A percentile compares a stretch with the other conserved stretches of the same genome.
These are phyloP conservation scores for Neurospora sublineolata DNA, from an alignment of 495 filamentous ascomycete genomes.

Conservation along the genomic window DNA sequence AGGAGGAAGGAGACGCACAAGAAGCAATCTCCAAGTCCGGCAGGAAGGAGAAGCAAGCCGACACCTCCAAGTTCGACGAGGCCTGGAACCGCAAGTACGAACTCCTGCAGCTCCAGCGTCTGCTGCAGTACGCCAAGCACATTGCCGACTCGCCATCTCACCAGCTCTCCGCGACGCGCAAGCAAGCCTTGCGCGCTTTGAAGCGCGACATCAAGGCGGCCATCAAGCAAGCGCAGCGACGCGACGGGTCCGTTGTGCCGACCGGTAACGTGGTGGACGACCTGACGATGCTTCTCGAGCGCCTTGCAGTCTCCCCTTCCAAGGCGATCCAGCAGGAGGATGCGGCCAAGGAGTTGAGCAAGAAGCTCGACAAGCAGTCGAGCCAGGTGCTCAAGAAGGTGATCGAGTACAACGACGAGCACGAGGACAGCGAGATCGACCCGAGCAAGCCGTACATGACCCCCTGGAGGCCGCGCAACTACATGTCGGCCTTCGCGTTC, in stretches of 20 bases:
- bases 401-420: conserved; percentile 37
- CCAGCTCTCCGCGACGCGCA: conserved; percentile 20
- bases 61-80: conserved; percentile 10
- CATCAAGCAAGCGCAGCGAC: conserved; percentile 11
- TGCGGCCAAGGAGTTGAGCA: neutral
- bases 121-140: conserved; percentile 12
- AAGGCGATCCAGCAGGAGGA: neutral
- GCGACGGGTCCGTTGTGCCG: conserved; percentile 4
- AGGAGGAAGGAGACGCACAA: conserved; percentile 14
- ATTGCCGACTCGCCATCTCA: conserved; percentile 10
- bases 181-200: conserved; percentile 25
- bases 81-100: neutral
- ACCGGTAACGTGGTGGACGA: conserved; percentile 14
- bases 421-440: conserved; percentile 49
- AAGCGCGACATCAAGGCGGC: conserved; percentile 17
- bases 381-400: conserved; percentile 11
- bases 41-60: conserved; percentile 13
- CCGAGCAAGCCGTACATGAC: conserved; percentile 73
- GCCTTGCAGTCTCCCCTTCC: conserved; percentile 5
- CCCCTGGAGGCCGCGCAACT: conserved; percentile 80
- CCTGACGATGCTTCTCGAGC: conserved; percentile 15
- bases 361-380: neutral
- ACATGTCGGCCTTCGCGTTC: conserved; percentile 85
- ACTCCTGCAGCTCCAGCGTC: conserved; percentile 1
- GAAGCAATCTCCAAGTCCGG: conserved; percentile 5